Evolutionary conservation across 208 protist genomes (phyloP).

Genomic region (Tritrichomonas foetus): DNA sequence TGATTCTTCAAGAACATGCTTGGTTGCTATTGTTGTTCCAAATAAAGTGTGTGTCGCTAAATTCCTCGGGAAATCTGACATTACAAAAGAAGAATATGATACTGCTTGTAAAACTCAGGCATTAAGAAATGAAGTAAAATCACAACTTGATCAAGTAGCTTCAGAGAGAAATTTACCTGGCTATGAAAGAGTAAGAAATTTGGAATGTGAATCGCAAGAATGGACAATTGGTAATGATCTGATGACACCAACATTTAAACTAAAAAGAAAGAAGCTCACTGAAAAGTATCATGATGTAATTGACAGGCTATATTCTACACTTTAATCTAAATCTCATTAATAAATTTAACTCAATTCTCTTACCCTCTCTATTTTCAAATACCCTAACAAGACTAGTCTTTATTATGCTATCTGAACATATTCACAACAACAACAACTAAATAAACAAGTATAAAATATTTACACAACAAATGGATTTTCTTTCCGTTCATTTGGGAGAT

Average conservation of each 20-base stretch:
- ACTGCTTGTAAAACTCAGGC: neutral
- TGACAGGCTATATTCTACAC: neutral
- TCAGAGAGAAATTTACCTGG: neutral
- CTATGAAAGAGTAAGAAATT: neutral
- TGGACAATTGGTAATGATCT: neutral
- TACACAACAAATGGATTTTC: too few species aligned
- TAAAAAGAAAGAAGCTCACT: neutral
- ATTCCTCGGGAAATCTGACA: neutral
- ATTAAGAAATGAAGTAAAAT: neutral
- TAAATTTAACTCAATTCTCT: too few species aligned
- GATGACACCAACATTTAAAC: slow-evolving; percentile 22
- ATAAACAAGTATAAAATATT: too few species aligned
- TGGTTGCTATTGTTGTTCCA: slow-evolving; percentile 65
- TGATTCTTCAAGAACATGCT: slow-evolving; percentile 52
- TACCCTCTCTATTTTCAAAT: too few species aligned
- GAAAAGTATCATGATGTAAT: neutral
- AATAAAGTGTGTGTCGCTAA: neutral
- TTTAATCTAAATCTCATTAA: too few species aligned
- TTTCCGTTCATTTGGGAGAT: too few species aligned
- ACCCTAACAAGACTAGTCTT: too few species aligned
- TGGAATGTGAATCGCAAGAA: neutral
- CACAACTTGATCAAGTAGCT: neutral
- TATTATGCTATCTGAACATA: too few species aligned
- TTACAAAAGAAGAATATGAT: neutral
- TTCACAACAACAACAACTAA: too few species aligned